These are phyloP conservation scores for Penicillium sp. DNA, from an alignment of 2,329 filamentous ascomycete genomes.

Conservation along the genomic window DNA sequence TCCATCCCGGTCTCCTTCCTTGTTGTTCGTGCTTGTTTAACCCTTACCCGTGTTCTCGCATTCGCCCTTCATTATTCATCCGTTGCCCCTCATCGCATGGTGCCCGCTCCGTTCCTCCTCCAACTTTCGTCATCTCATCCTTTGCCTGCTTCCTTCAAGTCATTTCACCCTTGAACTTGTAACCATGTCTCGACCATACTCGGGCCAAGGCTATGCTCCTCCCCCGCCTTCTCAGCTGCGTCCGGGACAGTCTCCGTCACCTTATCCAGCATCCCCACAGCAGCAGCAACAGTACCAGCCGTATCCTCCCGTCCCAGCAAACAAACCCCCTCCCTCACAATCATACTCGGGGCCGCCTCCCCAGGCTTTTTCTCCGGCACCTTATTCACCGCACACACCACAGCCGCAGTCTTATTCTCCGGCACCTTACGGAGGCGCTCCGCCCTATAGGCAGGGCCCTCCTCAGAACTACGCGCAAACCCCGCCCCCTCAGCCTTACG, in stretches of 20 bases:
- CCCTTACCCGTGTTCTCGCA: constrained; percentile 16
- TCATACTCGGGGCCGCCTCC: constrained; percentile 33
- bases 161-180: constrained; percentile 22
- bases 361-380: constrained; percentile 48
- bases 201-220: constrained; percentile 38
- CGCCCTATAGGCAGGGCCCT: constrained; percentile 24
- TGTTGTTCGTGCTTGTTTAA: constrained; percentile 8
- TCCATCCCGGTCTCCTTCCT: constrained; percentile 9
- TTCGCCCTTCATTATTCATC: constrained; percentile 22
- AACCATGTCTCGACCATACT: constrained; percentile 45
- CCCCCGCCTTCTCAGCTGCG: constrained; percentile 34
- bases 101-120: constrained; percentile 10
- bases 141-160: constrained; percentile 11
- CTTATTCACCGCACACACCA: constrained; percentile 38
- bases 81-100: constrained; percentile 9
- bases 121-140: constrained; percentile 14
- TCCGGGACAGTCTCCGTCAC: constrained; percentile 39
- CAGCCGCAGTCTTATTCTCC: constrained; percentile 31
- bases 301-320: constrained; percentile 39
- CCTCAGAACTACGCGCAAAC: constrained; percentile 49
- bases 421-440: constrained; percentile 32
- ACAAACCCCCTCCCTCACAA: constrained; percentile 32
- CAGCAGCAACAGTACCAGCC: constrained; percentile 44
- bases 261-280: constrained; percentile 38
- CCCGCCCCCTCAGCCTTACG: constrained; percentile 45